Evolutionary conservation across 2,329 filamentous ascomycete genomes (phyloP), one percentile per base, ranked within the genome.

Genomic region (Pseudogymnoascus sp.): DNA sequence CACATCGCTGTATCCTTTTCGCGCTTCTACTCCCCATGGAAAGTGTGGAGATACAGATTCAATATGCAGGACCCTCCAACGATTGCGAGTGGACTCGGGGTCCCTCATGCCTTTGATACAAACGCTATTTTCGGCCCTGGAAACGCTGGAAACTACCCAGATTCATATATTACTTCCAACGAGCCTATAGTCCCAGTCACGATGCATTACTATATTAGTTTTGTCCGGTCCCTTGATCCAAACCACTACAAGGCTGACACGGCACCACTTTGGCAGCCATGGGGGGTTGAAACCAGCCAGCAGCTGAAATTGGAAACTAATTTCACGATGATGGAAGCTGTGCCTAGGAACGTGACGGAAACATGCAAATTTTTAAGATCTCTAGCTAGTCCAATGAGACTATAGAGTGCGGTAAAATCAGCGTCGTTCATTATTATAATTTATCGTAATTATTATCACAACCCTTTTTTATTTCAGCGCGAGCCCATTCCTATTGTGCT

Each of bases 191-290:
- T 71, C 2, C 61, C 63, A 1, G 62, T 70, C 7, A 64, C 70
- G 25, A 70, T 70, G 66, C 43, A 70, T 6, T 78, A 77, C 61
- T 77, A 71, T 69, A 71, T 74, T 8, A 75, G 72, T 9, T 78
- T 78, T 61, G 72, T 74, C 59, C 62, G 70, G n/a, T 69, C 67
- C 20, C 73, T 70, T 39, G 67, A 74, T 61, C 75, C 72, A 6
- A 77, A 77, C 58, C 73, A 68, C 8, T 66, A 71, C 61, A 65
- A 67, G 2, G 43, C 58, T 16, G 39, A 32, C 0, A 58, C 41
- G 0, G 66, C 68, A 6, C 69, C 69, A 0, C 30, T 54, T 3
- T 71, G 69, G 68, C 41, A 54, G 3, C 25, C 43, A 12, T 54
- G 43, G 43, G 43, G 43, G 9, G 25, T 32, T 5, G 25, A 25